Percentiles rank a stretch among this genome's conserved stretches.
These are phyloP conservation scores for Lagenaria siceraria DNA, from an alignment of 306 rosid species.

Conservation along the genomic window DNA sequence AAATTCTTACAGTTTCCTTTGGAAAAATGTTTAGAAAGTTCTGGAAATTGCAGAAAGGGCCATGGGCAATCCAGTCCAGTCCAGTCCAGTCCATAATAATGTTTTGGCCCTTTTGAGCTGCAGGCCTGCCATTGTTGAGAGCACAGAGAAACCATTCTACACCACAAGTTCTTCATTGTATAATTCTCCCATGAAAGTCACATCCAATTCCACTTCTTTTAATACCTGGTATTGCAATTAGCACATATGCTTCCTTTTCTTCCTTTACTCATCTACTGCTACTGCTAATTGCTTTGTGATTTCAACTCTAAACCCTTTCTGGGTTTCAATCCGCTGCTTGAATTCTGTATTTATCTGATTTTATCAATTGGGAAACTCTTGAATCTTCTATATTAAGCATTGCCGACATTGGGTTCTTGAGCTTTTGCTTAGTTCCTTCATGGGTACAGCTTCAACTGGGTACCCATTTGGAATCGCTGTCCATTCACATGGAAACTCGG, in stretches of 20 bases:
- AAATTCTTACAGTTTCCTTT: too few species aligned
- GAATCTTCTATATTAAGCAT: background rate
- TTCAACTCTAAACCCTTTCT: background rate
- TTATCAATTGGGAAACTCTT: background rate
- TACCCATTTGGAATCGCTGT: conserved; percentile 28
- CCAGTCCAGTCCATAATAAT: background rate
- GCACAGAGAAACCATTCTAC: background rate
- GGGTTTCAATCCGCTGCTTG: background rate
- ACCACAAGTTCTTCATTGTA: background rate
- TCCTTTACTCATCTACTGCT: background rate
- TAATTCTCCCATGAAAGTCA: background rate
- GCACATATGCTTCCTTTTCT: background rate
- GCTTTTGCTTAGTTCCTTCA: background rate
- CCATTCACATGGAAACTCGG: conserved; percentile 23
- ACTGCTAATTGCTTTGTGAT: background rate
- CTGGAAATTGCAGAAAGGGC: background rate
- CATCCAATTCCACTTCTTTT: background rate
- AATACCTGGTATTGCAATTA: background rate
- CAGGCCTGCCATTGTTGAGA: background rate
- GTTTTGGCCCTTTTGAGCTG: background rate
- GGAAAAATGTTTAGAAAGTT: background rate
- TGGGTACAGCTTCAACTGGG: conserved; percentile 41
- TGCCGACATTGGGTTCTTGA: background rate
- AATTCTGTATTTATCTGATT: background rate
- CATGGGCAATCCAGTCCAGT: background rate